phyloP scores from a whole-genome alignment of 768 basidiomycete genomes.

The Russula foetens region DNA sequence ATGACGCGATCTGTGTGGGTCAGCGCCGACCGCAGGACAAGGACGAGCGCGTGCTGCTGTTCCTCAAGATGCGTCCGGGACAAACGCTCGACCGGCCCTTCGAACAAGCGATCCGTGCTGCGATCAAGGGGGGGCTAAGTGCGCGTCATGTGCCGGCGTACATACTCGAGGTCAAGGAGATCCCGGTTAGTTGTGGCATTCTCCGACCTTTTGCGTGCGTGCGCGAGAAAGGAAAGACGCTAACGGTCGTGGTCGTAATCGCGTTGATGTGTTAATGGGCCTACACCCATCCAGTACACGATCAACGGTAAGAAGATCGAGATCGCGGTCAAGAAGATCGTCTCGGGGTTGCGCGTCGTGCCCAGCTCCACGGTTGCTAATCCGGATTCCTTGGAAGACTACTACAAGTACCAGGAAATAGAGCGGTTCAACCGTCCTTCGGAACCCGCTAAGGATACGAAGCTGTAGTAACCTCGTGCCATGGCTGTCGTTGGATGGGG shows the following conservation, averaged over 20 bases:
- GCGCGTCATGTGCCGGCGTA: constrained; percentile 68
- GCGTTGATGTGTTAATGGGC: too few relatives aligned
- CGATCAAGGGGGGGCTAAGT: constrained; percentile 54
- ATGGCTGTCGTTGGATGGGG: background rate
- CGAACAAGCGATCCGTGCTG: constrained; percentile 40
- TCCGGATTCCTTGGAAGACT: constrained; percentile 54
- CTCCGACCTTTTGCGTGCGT: background rate
- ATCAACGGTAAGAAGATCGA: constrained; percentile 76
- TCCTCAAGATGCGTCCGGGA: constrained; percentile 56
- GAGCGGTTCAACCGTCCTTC: constrained; percentile 25
- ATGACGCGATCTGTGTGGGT: constrained; percentile 70
- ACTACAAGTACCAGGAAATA: constrained; percentile 54
- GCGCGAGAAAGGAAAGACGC: background rate
- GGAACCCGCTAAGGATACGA: background rate
- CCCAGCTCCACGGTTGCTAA: constrained; percentile 74
- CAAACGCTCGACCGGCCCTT: constrained; percentile 37
- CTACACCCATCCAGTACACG: constrained; percentile 39
- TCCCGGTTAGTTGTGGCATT: constrained; percentile 45
- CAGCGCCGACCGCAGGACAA: constrained; percentile 46
- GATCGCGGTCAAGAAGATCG: constrained; percentile 70
- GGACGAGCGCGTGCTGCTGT: constrained; percentile 71
- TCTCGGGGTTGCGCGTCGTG: constrained; percentile 54
- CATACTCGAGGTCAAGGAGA: constrained; percentile 55
- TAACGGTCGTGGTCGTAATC: background rate
- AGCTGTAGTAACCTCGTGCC: background rate